phyloP scores from a whole-genome alignment of 177 flowering plant species.

The Vitis hybrid region DNA sequence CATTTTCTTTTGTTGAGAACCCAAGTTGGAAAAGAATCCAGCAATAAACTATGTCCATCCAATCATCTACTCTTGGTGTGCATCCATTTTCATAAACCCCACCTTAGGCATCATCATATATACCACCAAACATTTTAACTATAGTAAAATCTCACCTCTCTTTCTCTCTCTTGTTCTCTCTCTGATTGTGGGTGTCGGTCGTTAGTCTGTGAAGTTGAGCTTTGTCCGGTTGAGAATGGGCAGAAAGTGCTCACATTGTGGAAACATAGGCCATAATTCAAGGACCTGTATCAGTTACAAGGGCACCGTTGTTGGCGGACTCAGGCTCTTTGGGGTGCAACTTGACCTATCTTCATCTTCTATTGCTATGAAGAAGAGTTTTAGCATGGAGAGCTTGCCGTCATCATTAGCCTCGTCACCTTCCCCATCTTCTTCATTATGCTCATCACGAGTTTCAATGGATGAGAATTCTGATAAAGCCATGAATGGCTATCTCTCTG shows the following conservation, averaged over 20 bases:
- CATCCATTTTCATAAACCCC: constrained; percentile 38
- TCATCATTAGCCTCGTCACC: constrained; percentile 34
- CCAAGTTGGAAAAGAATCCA: constrained; percentile 28
- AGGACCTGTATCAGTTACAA: constrained; percentile 55
- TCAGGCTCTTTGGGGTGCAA: constrained; percentile 84
- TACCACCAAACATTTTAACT: constrained; percentile 16
- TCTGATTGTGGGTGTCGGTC: constrained; percentile 16
- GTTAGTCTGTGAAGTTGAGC: constrained; percentile 9
- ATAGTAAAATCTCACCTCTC: constrained; percentile 14
- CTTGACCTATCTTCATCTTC: constrained; percentile 41
- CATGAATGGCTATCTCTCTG: constrained; percentile 56
- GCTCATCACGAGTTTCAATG: constrained; percentile 27
- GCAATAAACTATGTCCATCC: constrained; percentile 40
- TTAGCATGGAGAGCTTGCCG: constrained; percentile 68
- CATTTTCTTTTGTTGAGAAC: constrained; percentile 3
- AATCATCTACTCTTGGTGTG: constrained; percentile 39
- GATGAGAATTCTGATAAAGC: constrained; percentile 35
- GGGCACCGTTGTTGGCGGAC: constrained; percentile 29
- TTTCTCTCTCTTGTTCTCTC: constrained; percentile 32
- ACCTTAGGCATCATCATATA: constrained; percentile 30
- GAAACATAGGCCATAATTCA: constrained; percentile 78
- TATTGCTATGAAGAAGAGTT: constrained; percentile 57
- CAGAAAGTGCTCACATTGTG: constrained; percentile 86
- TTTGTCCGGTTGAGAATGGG: constrained; percentile 55
- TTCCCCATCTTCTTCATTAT: constrained; percentile 37